These are phyloP conservation scores for Berkeleyomyces rouxiae DNA, from an alignment of 2,329 filamentous ascomycete genomes.

Conservation along the genomic window DNA sequence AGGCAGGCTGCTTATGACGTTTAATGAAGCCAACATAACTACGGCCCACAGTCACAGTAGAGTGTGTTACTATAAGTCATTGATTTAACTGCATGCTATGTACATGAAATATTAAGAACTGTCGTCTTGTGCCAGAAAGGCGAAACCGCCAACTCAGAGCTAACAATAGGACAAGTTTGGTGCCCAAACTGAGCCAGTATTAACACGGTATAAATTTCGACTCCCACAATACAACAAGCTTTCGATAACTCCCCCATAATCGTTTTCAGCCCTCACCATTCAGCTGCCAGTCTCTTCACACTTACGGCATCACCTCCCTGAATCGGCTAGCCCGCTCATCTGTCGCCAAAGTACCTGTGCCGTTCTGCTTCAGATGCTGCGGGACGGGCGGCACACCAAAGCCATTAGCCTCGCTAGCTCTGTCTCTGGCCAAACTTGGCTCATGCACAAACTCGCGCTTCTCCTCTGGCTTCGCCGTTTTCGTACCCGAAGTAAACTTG, in stretches of 20 bases:
- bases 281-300: background rate
- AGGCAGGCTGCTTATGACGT: constrained; percentile 7
- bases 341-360: background rate
- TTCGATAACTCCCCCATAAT: background rate
- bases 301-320: constrained; percentile 7
- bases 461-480: constrained; percentile 3
- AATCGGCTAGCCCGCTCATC: constrained; percentile 9
- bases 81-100: background rate
- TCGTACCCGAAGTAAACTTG: constrained; percentile 2
- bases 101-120: background rate
- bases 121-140: background rate
- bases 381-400: background rate
- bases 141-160: background rate
- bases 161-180: background rate
- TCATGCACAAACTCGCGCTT: constrained; percentile 10
- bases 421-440: background rate
- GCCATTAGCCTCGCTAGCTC: background rate
- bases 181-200: background rate
- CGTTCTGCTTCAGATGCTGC: background rate
- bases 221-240: background rate
- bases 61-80: background rate
- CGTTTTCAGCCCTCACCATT: background rate
- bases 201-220: background rate
- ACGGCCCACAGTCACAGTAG: background rate
- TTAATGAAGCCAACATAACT: constrained; percentile 10